These are phyloP conservation scores for Lolium rigidum DNA, from an alignment of 176 grass and related monocot species.

Conservation along the genomic window DNA sequence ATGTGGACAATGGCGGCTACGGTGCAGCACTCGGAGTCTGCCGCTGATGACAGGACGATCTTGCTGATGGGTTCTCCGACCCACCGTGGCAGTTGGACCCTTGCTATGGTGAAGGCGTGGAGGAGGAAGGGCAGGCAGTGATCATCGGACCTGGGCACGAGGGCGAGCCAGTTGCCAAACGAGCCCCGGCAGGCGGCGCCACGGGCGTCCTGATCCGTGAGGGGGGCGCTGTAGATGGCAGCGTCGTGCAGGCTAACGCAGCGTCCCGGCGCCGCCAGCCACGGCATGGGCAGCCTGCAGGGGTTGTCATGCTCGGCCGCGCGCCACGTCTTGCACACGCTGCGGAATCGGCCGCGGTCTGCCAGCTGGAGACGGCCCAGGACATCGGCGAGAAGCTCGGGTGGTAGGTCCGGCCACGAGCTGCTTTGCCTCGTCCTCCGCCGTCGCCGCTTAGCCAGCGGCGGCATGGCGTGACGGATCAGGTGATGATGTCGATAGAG, in stretches of 20 bases:
- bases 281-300: neutral
- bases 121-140: neutral
- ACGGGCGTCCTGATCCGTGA: neutral
- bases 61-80: neutral
- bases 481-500: neutral
- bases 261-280: neutral
- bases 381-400: neutral
- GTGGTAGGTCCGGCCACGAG: neutral
- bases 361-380: neutral
- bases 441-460: too few species aligned
- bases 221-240: neutral
- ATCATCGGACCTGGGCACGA: neutral
- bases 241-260: neutral
- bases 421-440: neutral
- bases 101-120: neutral
- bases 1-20: neutral
- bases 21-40: neutral
- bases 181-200: neutral
- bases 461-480: neutral
- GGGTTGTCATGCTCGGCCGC: neutral
- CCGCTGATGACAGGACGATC: neutral
- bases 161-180: slow-evolving; percentile 3
- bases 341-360: neutral
- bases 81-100: neutral
- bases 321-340: neutral